Percentiles rank a stretch among this genome's conserved stretches.
These are phyloP conservation scores for Pseudocercospora pini-densiflorae DNA, from an alignment of 2,329 filamentous ascomycete species.

Conservation along the genomic window DNA sequence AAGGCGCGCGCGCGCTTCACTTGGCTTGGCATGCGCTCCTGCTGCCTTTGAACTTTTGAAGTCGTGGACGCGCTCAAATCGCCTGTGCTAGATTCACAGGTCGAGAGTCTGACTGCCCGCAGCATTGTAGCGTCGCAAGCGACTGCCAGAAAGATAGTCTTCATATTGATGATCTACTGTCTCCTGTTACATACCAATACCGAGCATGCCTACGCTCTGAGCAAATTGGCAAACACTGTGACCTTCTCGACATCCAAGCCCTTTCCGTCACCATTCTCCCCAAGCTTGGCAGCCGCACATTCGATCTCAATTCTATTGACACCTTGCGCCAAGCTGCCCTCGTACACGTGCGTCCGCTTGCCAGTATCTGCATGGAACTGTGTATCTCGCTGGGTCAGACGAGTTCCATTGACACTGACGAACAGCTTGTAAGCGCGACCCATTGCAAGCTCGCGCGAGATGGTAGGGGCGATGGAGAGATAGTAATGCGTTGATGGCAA, in stretches of 20 bases:
- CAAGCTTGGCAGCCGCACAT: slow-evolving; percentile 65
- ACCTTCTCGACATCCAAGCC: slow-evolving; percentile 75
- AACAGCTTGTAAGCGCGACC: slow-evolving; percentile 77
- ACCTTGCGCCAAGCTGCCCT: slow-evolving; percentile 71
- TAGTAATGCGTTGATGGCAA: slow-evolving; percentile 70
- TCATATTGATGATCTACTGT: background rate
- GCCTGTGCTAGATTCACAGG: too few species aligned
- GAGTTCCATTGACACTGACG: slow-evolving; percentile 69
- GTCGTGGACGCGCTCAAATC: background rate
- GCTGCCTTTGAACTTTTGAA: background rate
- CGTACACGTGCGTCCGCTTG: slow-evolving; percentile 69
- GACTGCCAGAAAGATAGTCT: background rate
- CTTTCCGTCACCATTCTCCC: slow-evolving; percentile 37
- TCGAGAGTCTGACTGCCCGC: background rate
- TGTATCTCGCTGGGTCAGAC: slow-evolving; percentile 59
- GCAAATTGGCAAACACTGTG: slow-evolving; percentile 74
- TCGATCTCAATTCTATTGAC: slow-evolving; percentile 81
- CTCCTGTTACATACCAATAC: background rate
- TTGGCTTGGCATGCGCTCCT: background rate
- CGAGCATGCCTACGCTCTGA: slow-evolving; percentile 42
- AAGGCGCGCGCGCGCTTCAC: background rate
- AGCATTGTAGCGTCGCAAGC: background rate
- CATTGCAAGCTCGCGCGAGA: slow-evolving; percentile 62
- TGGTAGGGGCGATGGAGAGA: slow-evolving; percentile 70
- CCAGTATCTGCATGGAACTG: slow-evolving; percentile 40